Base-by-base conservation (phyloP, 2,329 filamentous ascomycete species). In the Pyricularia sp. region DNA sequence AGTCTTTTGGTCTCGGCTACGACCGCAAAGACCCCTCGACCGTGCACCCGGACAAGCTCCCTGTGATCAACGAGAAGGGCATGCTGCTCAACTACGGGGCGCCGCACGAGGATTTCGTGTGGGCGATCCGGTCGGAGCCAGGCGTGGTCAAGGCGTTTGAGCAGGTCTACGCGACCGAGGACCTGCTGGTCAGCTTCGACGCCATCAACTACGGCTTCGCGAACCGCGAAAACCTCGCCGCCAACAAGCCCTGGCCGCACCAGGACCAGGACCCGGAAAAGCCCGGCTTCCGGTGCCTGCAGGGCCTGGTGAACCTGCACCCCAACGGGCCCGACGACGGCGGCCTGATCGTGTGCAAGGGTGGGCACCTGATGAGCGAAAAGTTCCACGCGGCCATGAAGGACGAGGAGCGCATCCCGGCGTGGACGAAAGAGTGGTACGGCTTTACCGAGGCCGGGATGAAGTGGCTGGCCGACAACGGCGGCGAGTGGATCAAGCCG, bases 141-240 rank as follows among this genome's bases (percentile, higher is more conserved):
- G 82, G 80, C 2, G 80, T 84, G 0, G 75, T 84, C 17, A 75
- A 74, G 2, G 76, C 81, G 1, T 84, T 85, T 67, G 81, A 80
- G 71, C 80, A 80, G 73, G 77, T 84, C 4, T 83, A 80, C 69
- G 77, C 77, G 20, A 81, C 81, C 1, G 73, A 80, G 65, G 81
- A 84, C 65, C 73, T 84, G 26, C 78, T 84, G 28, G 82, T 83
- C 1, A 84, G 82, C 0, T 85, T 83, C 70, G 83, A 84, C 70
- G 80, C 79, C 9, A 74, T 82, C 71, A 83, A 83, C 74, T 79
- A 81, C 36, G 77, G 77, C 31, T 79, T 84, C 69, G 77, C 80
- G 12, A 81, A 80, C 71, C 77, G 77, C 65, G 75, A 71, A 17
- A 76, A 81, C 70, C 71, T 79, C 4, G 72, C 75, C 4, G 68